These are phyloP conservation scores for Spizellomyces punctatus DNA, from an alignment of 192 early-diverging fungal genomes.

Conservation along the genomic window DNA sequence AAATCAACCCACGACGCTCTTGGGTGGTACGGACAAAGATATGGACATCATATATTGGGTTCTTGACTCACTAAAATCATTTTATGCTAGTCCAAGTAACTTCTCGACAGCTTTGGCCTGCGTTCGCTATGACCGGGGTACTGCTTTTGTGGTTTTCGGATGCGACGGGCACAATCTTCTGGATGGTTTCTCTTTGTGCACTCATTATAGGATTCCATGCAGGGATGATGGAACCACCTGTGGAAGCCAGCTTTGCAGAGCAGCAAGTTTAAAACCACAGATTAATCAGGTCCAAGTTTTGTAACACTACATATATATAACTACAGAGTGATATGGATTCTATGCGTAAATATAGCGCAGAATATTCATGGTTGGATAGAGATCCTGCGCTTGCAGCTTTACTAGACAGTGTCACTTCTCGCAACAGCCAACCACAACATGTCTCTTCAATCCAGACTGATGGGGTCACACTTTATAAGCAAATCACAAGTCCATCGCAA, in stretches of 20 bases:
- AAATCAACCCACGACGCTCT: constrained; percentile 36
- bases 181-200: constrained; percentile 33
- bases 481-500: no score
- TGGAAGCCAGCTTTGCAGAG: constrained; percentile 44
- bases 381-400: no score
- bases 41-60: neutral
- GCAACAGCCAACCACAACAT: no score
- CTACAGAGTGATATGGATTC: no score
- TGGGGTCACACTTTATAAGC: no score
- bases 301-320: no score
- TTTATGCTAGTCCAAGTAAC: constrained; percentile 28
- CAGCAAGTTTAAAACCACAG: neutral
- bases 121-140: constrained; percentile 27
- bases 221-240: constrained; percentile 49
- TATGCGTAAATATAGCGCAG: no score
- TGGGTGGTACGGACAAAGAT: constrained; percentile 23
- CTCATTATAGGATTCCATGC: constrained; percentile 43
- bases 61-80: constrained; percentile 8
- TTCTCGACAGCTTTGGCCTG: constrained; percentile 46
- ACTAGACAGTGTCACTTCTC: no score
- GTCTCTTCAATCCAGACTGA: no score
- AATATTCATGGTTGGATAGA: no score
- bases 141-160: constrained; percentile 41
- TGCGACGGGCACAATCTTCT: constrained; percentile 44
- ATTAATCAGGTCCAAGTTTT: neutral